phyloP scores from a whole-genome alignment of 345 rosid species.

The Cardamine resedifolia region DNA sequence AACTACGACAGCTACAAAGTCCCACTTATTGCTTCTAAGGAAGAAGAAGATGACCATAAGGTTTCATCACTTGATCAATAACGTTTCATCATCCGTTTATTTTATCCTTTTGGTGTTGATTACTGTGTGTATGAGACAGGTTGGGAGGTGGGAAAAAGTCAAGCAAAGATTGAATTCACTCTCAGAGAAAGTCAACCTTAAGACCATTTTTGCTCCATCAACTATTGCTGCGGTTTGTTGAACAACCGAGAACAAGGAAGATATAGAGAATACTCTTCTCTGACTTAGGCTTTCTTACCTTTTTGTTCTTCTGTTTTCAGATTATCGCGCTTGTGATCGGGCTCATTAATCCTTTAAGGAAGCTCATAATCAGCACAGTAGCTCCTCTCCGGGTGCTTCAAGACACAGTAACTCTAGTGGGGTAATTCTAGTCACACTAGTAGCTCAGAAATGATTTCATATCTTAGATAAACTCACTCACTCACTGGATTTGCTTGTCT shows the following conservation, averaged over 20 bases:
- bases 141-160: slow-evolving; percentile 30
- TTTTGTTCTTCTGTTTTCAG: slow-evolving; percentile 32
- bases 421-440: slow-evolving; percentile 39
- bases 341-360: slow-evolving; percentile 43
- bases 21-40: slow-evolving; percentile 41
- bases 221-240: slow-evolving; percentile 54
- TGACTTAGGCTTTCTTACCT: background rate
- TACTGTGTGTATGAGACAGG: slow-evolving; percentile 36
- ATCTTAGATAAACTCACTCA: background rate
- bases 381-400: slow-evolving; percentile 66
- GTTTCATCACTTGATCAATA: background rate
- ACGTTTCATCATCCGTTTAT: background rate
- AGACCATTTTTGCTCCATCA: slow-evolving; percentile 56
- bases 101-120: background rate
- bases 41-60: slow-evolving; percentile 23
- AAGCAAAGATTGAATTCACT: slow-evolving; percentile 24
- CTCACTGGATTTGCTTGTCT: background rate
- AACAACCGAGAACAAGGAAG: background rate
- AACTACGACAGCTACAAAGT: slow-evolving; percentile 40
- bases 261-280: background rate
- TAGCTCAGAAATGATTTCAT: background rate
- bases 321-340: slow-evolving; percentile 55
- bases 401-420: slow-evolving; percentile 53
- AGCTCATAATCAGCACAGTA: slow-evolving; percentile 45
- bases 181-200: slow-evolving; percentile 42